Base-by-base conservation (phyloP, 225 moss, liverwort and hornwort genomes). In the Physcomitrium patens region DNA sequence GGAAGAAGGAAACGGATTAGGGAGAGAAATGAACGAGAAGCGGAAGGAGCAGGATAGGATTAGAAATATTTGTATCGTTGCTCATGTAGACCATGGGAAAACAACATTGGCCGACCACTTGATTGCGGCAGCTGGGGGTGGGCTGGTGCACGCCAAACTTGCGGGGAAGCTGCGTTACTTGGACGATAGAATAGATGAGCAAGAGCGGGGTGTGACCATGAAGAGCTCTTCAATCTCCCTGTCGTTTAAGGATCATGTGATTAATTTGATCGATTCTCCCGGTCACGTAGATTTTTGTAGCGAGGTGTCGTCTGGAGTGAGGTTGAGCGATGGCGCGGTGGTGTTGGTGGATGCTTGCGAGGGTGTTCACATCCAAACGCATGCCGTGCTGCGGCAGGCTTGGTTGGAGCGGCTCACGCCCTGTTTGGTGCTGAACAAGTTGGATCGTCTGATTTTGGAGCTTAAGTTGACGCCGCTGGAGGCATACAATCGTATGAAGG, bases 241-340 rank as follows among this genome's bases (percentile, higher is more conserved):
- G 31, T 66, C 67, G 22, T 95, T 80, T 61, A 87, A 86, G 60
- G 58, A 72, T 3, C 80, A 95, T 63, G 79, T 89, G 71, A 92
- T 99, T 37, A 99, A 99, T 56, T 77, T 99, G 63, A 95, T 99
- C 46, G 97, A 99, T 70, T 99, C 97, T 1, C 97, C 97, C 1
- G 97, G 97, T 31, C 97, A 99, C 56, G 93, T 99, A 27, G 97
- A 99, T 72, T 99, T 99, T 24, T 99, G 97, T 56, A 95, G 95
- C 64, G 97, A 99, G 76, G 97, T 99, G 19, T 93, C 93, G 8
- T 95, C 97, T 4, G 97, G 95, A 7, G 97, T 91, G 59, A 77
- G 97, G 72, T 78, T 99, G 69, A 99, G 97, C 62, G 97, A 99
- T 66, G 97, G 97, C 41, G 97, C 97, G 2, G 80, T 99, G 71